A percentile compares a stretch with the other conserved stretches of the same genome.
Conservation (phyloP, 768 basidiomycete genomes). For the Tricholoma furcatifolium region DNA sequence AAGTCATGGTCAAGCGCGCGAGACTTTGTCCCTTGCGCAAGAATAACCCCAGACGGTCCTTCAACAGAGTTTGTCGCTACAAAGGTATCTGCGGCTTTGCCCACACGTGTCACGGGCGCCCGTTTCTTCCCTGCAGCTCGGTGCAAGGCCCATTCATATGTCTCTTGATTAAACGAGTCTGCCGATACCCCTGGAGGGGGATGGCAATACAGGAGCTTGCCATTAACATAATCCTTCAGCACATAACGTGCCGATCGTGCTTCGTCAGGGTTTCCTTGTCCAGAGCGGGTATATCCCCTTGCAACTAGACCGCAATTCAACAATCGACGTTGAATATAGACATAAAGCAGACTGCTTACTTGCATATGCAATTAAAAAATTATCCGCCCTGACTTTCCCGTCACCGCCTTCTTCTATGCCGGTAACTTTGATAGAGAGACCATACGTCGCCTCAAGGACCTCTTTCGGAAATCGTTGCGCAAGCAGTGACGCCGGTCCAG, state of each 20-base stretch:
- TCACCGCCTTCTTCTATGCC: conserved; percentile 83
- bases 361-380: conserved; percentile 87
- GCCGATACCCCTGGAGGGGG: conserved; percentile 74
- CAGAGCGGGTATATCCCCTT: conserved; percentile 87
- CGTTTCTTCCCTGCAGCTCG: conserved; percentile 77
- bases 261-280: conserved; percentile 97
- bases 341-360: conserved; percentile 52
- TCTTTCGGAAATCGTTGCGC: conserved; percentile 75
- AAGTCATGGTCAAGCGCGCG: conserved; percentile 78
- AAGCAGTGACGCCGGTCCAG: conserved; percentile 78
- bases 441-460: conserved; percentile 90
- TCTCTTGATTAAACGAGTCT: conserved; percentile 72
- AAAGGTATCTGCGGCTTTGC: conserved; percentile 82
- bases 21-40: conserved; percentile 52
- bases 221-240: conserved; percentile 96
- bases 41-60: conserved; percentile 18
- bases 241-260: conserved; percentile 90
- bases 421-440: conserved; percentile 66
- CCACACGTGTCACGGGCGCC: conserved; percentile 85
- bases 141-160: conserved; percentile 57
- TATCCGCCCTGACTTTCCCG: conserved; percentile 69
- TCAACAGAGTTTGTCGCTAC: conserved; percentile 42
- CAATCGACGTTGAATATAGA: conserved; percentile 6
- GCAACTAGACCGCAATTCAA: conserved; percentile 59
- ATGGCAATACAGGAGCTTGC: conserved; percentile 87